Conservation (phyloP, 1,284 basidiomycete species). For the Sporisorium scitamineum region DNA sequence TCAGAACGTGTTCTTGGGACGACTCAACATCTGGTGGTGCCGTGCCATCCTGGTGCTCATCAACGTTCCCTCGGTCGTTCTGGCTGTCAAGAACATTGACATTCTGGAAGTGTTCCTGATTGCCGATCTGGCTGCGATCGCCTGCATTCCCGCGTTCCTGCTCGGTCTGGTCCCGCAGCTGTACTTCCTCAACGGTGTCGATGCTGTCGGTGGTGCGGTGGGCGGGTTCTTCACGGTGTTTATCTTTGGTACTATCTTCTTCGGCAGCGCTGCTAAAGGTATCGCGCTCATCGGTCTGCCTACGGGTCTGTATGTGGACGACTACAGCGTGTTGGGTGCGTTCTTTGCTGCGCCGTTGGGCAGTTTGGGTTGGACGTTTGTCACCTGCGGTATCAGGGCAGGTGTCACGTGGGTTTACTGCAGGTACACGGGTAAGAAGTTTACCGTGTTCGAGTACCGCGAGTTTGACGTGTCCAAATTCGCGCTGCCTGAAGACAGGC, state of each 20-base stretch:
- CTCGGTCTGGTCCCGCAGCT: conserved; percentile 62
- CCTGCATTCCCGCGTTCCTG: conserved; percentile 64
- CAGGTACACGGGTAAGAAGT: conserved; percentile 41
- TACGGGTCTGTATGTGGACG: conserved; percentile 64
- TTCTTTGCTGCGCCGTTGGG: conserved; percentile 67
- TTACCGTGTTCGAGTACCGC: conserved; percentile 50
- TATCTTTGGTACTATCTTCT: conserved; percentile 66
- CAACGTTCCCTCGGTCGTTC: conserved; percentile 65
- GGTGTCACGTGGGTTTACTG: conserved; percentile 42
- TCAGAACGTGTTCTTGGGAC: conserved; percentile 67
- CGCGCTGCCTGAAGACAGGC: conserved; percentile 60
- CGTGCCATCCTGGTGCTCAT: conserved; percentile 60
- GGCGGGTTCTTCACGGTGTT: conserved; percentile 69
- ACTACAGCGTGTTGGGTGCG: conserved; percentile 67
- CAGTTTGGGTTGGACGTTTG: conserved; percentile 63
- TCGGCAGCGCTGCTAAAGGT: conserved; percentile 56
- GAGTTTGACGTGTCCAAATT: conserved; percentile 51
- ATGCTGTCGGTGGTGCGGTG: conserved; percentile 67
- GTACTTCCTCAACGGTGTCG: conserved; percentile 66
- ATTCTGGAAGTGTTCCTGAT: conserved; percentile 69
- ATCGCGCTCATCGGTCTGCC: conserved; percentile 63
- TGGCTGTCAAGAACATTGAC: conserved; percentile 67
- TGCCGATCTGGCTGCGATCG: conserved; percentile 66
- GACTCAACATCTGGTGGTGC: conserved; percentile 69
- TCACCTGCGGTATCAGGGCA: conserved; percentile 50